Base-by-base conservation (phyloP, 257 asterid genomes). In the Verbena officinalis region DNA sequence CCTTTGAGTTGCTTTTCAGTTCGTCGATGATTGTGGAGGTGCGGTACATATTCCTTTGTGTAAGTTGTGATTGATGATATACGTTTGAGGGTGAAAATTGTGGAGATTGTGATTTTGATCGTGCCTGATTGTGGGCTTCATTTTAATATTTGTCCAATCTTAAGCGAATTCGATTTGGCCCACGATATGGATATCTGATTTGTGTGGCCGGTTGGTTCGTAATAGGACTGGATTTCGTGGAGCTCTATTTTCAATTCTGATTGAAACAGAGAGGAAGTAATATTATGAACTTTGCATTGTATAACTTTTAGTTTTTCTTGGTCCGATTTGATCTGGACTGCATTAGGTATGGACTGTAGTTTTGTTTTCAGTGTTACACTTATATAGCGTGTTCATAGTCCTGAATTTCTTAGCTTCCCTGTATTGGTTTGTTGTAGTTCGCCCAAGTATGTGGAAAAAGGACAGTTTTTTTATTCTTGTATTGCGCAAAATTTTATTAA, bases 1-100 rank as follows among this genome's bases (percentile, higher is more conserved):
- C 33, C 5, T 14, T 21, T 5, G 42, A 27, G 31, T 16, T 53
- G 71, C 52, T 53, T 22, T 44, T 50, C 19, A 27, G 12, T 36
- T 55, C 49, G 11, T 23, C 33, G 40, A 51, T 55, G 8, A 31
- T 55, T 31, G 40, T 17, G 34, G 45, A 44, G 70, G 70, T 71
- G 53, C 44, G 54, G 16, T 10, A 54, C 44, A 9, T 27, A 6
- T 9, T 31, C 11, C 60, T 50, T 51, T 50, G 19, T 36, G 43
- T 30, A 15, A 31, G 53, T 54, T 50, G 36, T 53, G 20, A n/a
- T 10, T 57, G 5, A 30, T 30, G 8, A 13, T 3, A 23, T 13
- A 17, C 20, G 15, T 46, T 34, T 46, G 3, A 6, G 17, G 5
- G 19, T 45, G n/a, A 42, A 43, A 51, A 23, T 40, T 42, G 34